A percentile compares a stretch with the other conserved stretches of the same genome.
Evolutionary conservation across 345 rosid genomes (phyloP).

Genomic region (Brassica juncea): DNA sequence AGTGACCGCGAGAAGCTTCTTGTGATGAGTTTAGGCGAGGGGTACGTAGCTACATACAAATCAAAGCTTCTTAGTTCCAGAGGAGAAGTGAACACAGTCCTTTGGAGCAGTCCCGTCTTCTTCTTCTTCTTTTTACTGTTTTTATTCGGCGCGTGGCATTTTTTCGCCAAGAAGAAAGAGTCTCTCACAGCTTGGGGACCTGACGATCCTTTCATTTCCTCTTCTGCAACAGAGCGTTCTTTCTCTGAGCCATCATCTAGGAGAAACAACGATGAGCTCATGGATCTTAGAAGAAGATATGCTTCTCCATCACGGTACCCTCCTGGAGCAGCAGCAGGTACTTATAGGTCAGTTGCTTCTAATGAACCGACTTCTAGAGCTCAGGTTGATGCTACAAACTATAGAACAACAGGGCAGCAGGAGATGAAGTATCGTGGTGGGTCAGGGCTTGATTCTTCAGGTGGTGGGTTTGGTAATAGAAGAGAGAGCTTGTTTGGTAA

Average conservation of each 20-base stretch:
- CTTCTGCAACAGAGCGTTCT: conserved; percentile 34
- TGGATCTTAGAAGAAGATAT: conserved; percentile 73
- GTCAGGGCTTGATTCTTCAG: conserved; percentile 51
- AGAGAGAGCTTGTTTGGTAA: conserved; percentile 59
- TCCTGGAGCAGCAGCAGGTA: conserved; percentile 56
- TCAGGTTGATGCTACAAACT: conserved; percentile 55
- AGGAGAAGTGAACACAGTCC: conserved; percentile 71
- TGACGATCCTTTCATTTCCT: conserved; percentile 72
- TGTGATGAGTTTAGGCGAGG: conserved; percentile 79
- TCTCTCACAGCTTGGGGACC: conserved; percentile 95
- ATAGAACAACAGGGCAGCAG: conserved; percentile 46
- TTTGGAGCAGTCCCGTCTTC: conserved; percentile 84
- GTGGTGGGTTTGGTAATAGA: conserved; percentile 57
- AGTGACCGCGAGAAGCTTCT: conserved; percentile 80
- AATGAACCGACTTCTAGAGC: conserved; percentile 58
- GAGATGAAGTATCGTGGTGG: conserved; percentile 67
- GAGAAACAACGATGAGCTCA: conserved; percentile 53
- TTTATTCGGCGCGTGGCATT: conserved; percentile 87
- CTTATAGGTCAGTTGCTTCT: conserved; percentile 59
- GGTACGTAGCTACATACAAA: conserved; percentile 74
- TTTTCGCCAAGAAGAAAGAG: conserved; percentile 96
- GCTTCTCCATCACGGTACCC: conserved; percentile 67
- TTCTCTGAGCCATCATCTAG: conserved; percentile 58
- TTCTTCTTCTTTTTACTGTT: conserved; percentile 62
- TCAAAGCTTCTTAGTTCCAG: conserved; percentile 67